Evolutionary conservation across 1,284 basidiomycete genomes (phyloP), one percentile per base, ranked within the genome.

Genomic region (Irpex lacteus): DNA sequence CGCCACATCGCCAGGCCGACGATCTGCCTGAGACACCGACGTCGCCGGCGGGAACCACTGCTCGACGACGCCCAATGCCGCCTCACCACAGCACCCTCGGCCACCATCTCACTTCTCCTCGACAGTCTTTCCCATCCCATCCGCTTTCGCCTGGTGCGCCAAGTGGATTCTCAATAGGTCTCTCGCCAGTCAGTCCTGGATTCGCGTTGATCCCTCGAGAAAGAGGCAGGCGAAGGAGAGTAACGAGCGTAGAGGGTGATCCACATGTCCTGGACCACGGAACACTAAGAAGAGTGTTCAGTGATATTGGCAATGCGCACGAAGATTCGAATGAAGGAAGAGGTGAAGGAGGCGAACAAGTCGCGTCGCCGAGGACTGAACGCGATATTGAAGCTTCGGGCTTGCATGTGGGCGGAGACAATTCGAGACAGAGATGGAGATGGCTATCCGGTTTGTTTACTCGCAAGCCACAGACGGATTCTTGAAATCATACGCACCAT

Each of bases 131-230:
- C 26, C 67, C 71, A 56, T 66, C 64, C 8, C 64, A 65, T 52
- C 66, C 73, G 59, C 66, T 73, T 18, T 70, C 75, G 54, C 73
- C 74, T 5, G 68, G 71, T 65, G 69, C 63, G 56, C 70, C 75
- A 50, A 71, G 74, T 3, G 89, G 89, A 5, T 86, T 92, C 74
- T 86, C 88, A 67, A 91, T 91, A 67, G 90, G 90, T 3, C 71
- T 92, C 54, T 90, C 88, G 21, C 88, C 90, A 11, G 78, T 89
- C 61, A 90, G 88, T 70, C 90, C 90, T 36, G 90, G 90, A 18
- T 92, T 91, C 71, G 80, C 82, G 26, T 81, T 90, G 61, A 78
- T 85, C 56, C 87, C 87, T 32, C 73, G 77, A 58, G 82, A 85
- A 66, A 74, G 82, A n/a, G 78, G 84, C 67, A 74, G 84, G 69